Conservation (phyloP, 177 flowering plant genomes). For the Telopea speciosissima region DNA sequence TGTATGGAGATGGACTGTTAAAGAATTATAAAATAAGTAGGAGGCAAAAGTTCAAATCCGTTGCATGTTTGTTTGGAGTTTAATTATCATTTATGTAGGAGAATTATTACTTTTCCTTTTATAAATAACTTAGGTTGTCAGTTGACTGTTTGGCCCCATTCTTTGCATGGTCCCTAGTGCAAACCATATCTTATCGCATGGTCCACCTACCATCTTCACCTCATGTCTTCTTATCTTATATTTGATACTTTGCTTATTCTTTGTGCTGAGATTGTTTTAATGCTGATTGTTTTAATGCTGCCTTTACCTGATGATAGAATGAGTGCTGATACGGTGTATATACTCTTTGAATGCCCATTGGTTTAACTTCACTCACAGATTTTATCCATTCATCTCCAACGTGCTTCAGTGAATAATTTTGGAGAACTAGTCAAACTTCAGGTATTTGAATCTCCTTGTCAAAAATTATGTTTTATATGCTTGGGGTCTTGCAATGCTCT, state of each 20-base stretch:
- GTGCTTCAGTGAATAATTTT: slow-evolving; percentile 44
- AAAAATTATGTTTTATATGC: not conserved
- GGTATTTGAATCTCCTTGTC: slow-evolving; percentile 32
- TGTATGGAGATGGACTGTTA: not conserved
- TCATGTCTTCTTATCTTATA: too few species aligned
- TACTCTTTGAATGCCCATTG: slow-evolving; percentile 6
- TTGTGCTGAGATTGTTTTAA: not conserved
- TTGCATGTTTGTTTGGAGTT: too few species aligned
- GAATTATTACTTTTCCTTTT: too few species aligned
- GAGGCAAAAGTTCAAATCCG: too few species aligned
- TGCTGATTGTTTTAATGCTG: not conserved
- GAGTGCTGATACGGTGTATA: not conserved
- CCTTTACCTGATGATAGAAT: not conserved
- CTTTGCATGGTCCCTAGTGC: too few species aligned
- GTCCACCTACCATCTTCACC: too few species aligned
- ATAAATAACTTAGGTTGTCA: too few species aligned
- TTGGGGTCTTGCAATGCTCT: not conserved
- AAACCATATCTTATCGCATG: too few species aligned
- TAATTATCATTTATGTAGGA: too few species aligned
- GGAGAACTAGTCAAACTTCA: slow-evolving; percentile 64
- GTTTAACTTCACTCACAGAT: slow-evolving; percentile 44
- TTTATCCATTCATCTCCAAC: slow-evolving; percentile 79
- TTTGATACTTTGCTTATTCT: not conserved
- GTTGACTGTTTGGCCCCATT: not conserved
- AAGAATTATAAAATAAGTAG: too few species aligned